Conservation (phyloP, 2,329 filamentous ascomycete genomes). For the Aureobasidium sp. region DNA sequence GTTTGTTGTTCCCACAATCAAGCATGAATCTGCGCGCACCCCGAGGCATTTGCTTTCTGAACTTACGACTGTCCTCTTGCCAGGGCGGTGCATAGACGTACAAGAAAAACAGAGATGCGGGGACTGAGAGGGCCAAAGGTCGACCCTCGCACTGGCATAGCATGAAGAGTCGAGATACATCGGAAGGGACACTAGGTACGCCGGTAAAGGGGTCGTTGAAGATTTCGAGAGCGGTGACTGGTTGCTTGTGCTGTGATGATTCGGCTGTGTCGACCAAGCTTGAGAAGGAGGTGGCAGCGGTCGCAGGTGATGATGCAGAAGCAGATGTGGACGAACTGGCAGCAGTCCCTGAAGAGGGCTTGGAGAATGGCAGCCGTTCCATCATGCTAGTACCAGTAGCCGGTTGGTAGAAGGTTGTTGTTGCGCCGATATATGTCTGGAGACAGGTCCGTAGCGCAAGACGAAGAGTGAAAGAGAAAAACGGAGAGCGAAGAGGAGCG, state of each 20-base stretch:
- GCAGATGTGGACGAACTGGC: not conserved
- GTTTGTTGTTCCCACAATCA: not conserved
- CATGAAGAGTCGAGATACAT: not conserved
- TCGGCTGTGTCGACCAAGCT: not conserved
- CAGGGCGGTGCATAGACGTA: not conserved
- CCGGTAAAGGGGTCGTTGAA: constrained; percentile 8
- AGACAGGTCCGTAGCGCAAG: not conserved
- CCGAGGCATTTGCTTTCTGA: not conserved
- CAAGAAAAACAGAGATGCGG: not conserved
- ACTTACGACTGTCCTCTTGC: not conserved
- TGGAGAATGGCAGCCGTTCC: not conserved
- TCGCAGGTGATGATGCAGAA: not conserved
- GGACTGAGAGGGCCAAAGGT: not conserved
- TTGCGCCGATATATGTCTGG: not conserved
- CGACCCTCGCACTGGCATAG: not conserved
- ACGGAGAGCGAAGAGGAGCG: not conserved
- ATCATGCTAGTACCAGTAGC: not conserved
- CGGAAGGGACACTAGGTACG: not conserved
- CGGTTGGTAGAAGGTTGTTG: not conserved
- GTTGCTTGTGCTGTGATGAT: not conserved
- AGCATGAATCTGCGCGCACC: not conserved
- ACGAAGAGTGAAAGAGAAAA: not conserved
- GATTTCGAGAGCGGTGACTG: not conserved
- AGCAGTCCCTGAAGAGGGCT: not conserved
- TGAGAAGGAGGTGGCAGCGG: not conserved